Conservation (phyloP, 2,329 filamentous ascomycete species). For the Epicoccum sorghinum region DNA sequence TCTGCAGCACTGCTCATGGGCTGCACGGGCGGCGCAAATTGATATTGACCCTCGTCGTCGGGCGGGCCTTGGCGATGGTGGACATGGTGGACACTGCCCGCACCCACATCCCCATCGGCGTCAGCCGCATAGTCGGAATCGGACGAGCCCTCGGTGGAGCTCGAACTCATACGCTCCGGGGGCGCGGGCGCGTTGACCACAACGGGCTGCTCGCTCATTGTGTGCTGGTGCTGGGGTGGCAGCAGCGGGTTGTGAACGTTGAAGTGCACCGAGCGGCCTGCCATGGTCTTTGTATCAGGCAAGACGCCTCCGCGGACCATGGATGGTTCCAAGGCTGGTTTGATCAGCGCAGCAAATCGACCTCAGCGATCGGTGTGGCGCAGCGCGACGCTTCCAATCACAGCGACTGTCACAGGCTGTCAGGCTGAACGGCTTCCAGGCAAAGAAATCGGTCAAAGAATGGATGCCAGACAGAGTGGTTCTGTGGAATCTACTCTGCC, state of each 20-base stretch:
- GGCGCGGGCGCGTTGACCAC: slow-evolving; percentile 39
- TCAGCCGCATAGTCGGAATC: slow-evolving; percentile 53
- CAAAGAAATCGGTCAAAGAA: too few relatives aligned
- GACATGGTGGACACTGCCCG: slow-evolving; percentile 37
- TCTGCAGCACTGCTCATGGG: slow-evolving; percentile 32
- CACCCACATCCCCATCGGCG: not conserved
- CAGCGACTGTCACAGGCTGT: too few relatives aligned
- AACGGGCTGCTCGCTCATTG: slow-evolving; percentile 37
- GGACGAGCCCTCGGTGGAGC: slow-evolving; percentile 12
- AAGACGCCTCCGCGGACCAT: not conserved
- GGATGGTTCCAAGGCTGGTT: too few relatives aligned
- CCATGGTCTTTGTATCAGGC: slow-evolving; percentile 23
- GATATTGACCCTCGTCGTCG: slow-evolving; percentile 43
- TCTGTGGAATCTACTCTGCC: too few relatives aligned
- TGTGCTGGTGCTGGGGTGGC: slow-evolving; percentile 14
- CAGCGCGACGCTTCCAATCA: not conserved
- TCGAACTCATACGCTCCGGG: slow-evolving; percentile 16
- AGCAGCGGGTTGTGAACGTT: slow-evolving; percentile 23
- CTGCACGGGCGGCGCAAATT: slow-evolving; percentile 49
- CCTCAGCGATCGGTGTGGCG: slow-evolving; percentile 8
- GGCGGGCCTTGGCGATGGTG: slow-evolving; percentile 50
- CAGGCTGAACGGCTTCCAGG: too few relatives aligned
- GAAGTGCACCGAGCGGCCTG: slow-evolving; percentile 39
- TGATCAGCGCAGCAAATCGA: slow-evolving; percentile 4
- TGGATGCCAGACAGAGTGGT: not conserved